Conservation (phyloP, 306 rosid species). For the Argentina anserina region DNA sequence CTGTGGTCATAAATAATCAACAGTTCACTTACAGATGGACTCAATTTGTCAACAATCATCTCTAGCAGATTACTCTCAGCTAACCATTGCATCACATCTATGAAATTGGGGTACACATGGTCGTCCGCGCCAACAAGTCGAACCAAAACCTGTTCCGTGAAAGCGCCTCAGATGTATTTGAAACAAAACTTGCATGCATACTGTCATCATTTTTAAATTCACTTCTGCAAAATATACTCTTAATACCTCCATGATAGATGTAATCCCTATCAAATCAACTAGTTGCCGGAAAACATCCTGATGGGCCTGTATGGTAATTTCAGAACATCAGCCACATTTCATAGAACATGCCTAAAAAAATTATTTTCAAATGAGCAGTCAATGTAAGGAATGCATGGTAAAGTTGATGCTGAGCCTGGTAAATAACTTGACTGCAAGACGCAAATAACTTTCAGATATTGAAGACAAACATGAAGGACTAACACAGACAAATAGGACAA, state of each 20-base stretch:
- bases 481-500: background rate
- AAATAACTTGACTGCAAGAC: background rate
- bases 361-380: background rate
- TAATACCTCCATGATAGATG: conserved; percentile 97
- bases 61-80: conserved; percentile 92
- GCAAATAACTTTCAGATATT: background rate
- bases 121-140: conserved; percentile 93
- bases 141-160: conserved; percentile 75
- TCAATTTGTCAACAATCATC: conserved; percentile 91
- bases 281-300: conserved; percentile 80
- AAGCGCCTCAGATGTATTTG: conserved; percentile 24
- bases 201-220: background rate
- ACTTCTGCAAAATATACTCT: background rate
- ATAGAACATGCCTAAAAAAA: background rate
- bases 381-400: background rate
- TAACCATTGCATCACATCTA: conserved; percentile 97
- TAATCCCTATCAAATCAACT: conserved; percentile 96
- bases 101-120: conserved; percentile 87
- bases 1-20: no score
- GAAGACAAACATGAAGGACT: background rate
- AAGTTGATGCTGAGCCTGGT: background rate
- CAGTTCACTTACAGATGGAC: conserved; percentile 68
- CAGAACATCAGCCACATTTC: conserved; percentile 18
- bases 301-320: conserved; percentile 60
- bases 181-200: conserved; percentile 6